phyloP scores from a whole-genome alignment of 805 yeast species.

The Starmera caribaea region DNA sequence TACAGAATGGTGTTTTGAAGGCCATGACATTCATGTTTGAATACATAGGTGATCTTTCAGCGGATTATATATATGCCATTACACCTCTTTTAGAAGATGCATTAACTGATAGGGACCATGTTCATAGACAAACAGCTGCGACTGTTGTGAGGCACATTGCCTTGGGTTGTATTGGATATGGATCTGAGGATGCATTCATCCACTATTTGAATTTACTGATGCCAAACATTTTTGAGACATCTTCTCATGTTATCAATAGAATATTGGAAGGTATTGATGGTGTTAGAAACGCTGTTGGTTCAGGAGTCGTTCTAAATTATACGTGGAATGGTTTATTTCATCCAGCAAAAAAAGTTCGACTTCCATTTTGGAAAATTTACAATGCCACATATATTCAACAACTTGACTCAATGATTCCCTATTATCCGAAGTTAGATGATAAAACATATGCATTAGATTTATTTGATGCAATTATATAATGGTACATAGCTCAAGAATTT shows the following conservation, averaged over 20 bases:
- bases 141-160: constrained; percentile 79
- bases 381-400: constrained; percentile 68
- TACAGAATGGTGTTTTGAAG: constrained; percentile 91
- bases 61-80: constrained; percentile 74
- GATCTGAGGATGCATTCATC: constrained; percentile 72
- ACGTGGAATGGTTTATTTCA: constrained; percentile 86
- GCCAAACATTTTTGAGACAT: constrained; percentile 89
- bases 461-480: constrained; percentile 12
- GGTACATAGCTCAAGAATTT: constrained; percentile 10
- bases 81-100: constrained; percentile 83
- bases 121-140: constrained; percentile 93
- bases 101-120: constrained; percentile 78
- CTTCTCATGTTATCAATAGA: constrained; percentile 88
- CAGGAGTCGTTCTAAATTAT: constrained; percentile 66
- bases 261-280: constrained; percentile 75
- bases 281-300: constrained; percentile 62
- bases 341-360: constrained; percentile 82
- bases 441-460: constrained; percentile 10
- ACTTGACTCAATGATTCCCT: constrained; percentile 71
- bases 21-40: constrained; percentile 88
- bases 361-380: constrained; percentile 77
- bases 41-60: constrained; percentile 72
- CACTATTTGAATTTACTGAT: constrained; percentile 73
- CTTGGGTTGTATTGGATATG: constrained; percentile 63
- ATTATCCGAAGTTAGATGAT: constrained; percentile 53